phyloP scores from a whole-genome alignment of 805 yeast species.

The Wickerhamiella sorbophila region DNA sequence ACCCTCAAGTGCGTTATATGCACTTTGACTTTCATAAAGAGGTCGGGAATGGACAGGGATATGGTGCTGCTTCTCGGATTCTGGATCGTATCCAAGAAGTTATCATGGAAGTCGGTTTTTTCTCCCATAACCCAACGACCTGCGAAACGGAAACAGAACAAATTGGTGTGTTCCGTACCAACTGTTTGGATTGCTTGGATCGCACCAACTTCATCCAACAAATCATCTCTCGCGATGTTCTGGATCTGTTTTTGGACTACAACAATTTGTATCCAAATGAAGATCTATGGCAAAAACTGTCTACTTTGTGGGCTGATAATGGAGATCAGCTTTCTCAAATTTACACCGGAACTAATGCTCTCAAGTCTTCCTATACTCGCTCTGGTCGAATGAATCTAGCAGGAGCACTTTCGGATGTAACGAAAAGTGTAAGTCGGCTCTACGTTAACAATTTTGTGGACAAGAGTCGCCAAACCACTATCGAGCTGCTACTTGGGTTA shows the following conservation, averaged over 20 bases:
- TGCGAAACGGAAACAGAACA: conserved; percentile 56
- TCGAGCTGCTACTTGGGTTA: conserved; percentile 75
- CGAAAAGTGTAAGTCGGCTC: conserved; percentile 88
- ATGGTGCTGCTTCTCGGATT: conserved; percentile 64
- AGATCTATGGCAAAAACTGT: conserved; percentile 59
- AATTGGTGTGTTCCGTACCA: conserved; percentile 80
- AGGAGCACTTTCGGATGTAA: conserved; percentile 93
- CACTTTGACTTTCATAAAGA: conserved; percentile 91
- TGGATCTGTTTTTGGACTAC: conserved; percentile 31
- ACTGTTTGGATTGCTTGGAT: conserved; percentile 90
- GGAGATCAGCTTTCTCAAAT: conserved; percentile 94
- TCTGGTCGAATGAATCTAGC: conserved; percentile 94
- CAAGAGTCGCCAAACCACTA: conserved; percentile 75
- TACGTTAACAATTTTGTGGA: conserved; percentile 94
- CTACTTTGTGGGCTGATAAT: conserved; percentile 93
- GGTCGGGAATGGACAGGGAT: conserved; percentile 70
- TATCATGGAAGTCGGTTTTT: conserved; percentile 69
- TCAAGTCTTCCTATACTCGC: conserved; percentile 86
- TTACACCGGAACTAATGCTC: conserved; percentile 94
- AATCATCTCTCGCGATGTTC: conserved; percentile 58
- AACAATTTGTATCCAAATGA: conserved; percentile 34
- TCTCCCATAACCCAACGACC: conserved; percentile 45
- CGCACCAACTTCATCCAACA: conserved; percentile 76
- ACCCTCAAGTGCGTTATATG: conserved; percentile 38
- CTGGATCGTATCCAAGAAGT: conserved; percentile 50